phyloP scores from a whole-genome alignment of 1,284 basidiomycete genomes.

The Spongiforma sp. region DNA sequence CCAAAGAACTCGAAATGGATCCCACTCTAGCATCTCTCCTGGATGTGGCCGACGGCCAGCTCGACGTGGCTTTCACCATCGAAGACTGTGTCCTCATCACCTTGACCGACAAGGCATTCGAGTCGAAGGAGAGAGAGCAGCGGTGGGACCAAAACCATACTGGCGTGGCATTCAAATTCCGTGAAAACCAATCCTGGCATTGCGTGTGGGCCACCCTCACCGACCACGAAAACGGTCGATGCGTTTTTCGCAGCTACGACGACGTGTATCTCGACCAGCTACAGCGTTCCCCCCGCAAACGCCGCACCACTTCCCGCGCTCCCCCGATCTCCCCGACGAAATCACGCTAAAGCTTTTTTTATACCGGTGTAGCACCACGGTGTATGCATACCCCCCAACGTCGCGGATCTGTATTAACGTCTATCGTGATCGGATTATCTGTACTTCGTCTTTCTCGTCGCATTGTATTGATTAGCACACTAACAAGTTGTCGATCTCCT shows the following conservation, averaged over 20 bases:
- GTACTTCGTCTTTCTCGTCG: conserved; percentile 8
- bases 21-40: conserved; percentile 47
- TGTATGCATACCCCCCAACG: conserved; percentile 18
- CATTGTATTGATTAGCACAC: conserved; percentile 24
- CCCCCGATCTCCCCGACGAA: conserved; percentile 29
- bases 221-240: conserved; percentile 50
- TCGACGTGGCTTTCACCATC: conserved; percentile 48
- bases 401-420: conserved; percentile 25
- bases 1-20: conserved; percentile 64
- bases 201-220: conserved; percentile 66
- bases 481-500: conserved; percentile 1
- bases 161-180: conserved; percentile 53
- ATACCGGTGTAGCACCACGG: conserved; percentile 4
- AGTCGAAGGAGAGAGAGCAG: conserved; percentile 35
- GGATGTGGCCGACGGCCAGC: conserved; percentile 42
- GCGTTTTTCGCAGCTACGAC: conserved; percentile 63
- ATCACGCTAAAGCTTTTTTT: conserved; percentile 19
- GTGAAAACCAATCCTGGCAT: conserved; percentile 53
- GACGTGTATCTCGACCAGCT: conserved; percentile 58
- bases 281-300: conserved; percentile 45
- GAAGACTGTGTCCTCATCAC: conserved; percentile 58
- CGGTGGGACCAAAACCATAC: conserved; percentile 64
- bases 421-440: conserved; percentile 2
- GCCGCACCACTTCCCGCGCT: conserved; percentile 23
- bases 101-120: conserved; percentile 62